Evolutionary conservation across 257 asterid species (phyloP).

Genomic region (Solanum tarijense): DNA sequence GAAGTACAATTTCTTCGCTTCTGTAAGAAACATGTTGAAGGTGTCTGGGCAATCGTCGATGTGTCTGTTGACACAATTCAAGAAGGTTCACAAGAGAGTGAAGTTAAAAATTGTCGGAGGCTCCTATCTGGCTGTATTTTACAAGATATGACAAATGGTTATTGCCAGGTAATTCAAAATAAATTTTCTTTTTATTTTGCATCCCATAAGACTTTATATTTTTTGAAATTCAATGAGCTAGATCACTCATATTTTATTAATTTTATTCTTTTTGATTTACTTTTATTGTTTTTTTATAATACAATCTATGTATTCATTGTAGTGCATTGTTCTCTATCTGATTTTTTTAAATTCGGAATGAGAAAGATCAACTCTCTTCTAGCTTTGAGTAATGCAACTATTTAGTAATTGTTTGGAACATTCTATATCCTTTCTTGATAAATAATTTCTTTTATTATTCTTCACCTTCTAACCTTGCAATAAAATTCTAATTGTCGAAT

Average conservation of each 20-base stretch:
- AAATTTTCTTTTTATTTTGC: not conserved
- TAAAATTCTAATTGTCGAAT: not conserved
- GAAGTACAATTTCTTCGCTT: constrained; percentile 57
- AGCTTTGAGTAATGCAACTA: not conserved
- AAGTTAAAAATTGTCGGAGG: constrained; percentile 37
- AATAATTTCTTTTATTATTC: not conserved
- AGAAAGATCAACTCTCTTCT: not conserved
- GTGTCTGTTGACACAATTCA: constrained; percentile 42
- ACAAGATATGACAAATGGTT: constrained; percentile 53
- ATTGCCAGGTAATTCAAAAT: constrained; percentile 40
- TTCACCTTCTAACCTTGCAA: not conserved
- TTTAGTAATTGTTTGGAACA: not conserved
- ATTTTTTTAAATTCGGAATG: not conserved
- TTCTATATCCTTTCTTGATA: not conserved
- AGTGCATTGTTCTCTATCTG: not conserved
- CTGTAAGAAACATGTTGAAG: constrained; percentile 62
- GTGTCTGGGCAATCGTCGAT: constrained; percentile 74
- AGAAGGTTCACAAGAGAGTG: constrained; percentile 21
- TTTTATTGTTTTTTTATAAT: not conserved
- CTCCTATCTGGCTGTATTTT: constrained; percentile 84
- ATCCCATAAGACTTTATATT: not conserved
- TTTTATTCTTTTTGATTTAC: not conserved
- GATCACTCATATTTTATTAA: not conserved
- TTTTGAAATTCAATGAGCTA: not conserved
- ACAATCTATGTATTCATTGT: not conserved